Evolutionary conservation across 371 early-diverging fungal species (phyloP).

Genomic region (Syncephalastrum sp.): DNA sequence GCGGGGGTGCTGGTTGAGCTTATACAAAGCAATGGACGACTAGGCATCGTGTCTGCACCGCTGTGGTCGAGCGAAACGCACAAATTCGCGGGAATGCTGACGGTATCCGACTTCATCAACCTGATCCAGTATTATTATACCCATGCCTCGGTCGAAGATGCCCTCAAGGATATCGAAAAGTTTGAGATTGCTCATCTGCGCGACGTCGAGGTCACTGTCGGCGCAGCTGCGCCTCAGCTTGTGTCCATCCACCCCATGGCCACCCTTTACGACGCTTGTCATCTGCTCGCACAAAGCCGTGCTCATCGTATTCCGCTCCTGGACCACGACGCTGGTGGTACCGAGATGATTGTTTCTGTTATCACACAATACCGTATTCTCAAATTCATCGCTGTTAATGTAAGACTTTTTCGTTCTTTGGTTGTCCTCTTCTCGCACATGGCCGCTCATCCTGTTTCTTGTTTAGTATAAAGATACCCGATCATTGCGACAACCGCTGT

Average conservation of each 20-base stretch:
- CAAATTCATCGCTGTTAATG: conserved; percentile 87
- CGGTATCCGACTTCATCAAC: conserved; percentile 91
- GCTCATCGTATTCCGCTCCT: conserved; percentile 87
- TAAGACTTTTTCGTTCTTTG: conserved; percentile 28
- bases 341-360: conserved; percentile 88
- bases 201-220: conserved; percentile 56
- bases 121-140: conserved; percentile 89
- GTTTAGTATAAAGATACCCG: conserved; percentile 63
- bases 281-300: conserved; percentile 71
- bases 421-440: background rate
- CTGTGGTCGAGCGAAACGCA: conserved; percentile 83
- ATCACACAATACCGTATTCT: conserved; percentile 90
- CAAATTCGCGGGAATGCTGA: conserved; percentile 88
- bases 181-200: conserved; percentile 76
- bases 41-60: conserved; percentile 93
- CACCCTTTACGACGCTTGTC: conserved; percentile 81
- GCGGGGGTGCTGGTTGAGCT: too few relatives aligned
- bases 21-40: background rate
- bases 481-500: conserved; percentile 65
- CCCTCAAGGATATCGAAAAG: conserved; percentile 82
- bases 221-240: conserved; percentile 58
- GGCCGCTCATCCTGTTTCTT: background rate
- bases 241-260: conserved; percentile 80
- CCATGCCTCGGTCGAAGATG: conserved; percentile 74
- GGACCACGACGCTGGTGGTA: conserved; percentile 73